phyloP scores from a whole-genome alignment of 352 stramenopile genomes.

The Poterioochromonas sp. region DNA sequence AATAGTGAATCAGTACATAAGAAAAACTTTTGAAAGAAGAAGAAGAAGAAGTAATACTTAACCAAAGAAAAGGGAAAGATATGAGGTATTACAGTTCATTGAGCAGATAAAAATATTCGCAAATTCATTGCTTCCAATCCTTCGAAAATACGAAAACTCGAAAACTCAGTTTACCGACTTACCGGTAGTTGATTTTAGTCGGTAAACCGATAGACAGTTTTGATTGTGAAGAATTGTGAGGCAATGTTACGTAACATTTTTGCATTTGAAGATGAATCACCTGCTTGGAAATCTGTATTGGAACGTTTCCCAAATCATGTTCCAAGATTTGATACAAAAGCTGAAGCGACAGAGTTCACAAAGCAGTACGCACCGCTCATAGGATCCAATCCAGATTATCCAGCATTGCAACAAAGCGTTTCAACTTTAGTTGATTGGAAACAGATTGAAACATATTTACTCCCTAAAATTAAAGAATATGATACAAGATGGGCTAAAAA shows the following conservation, averaged over 20 bases:
- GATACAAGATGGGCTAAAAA: slow-evolving; percentile 34
- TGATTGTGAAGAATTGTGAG: no score
- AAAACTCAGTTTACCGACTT: no score
- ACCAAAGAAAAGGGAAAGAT: no score
- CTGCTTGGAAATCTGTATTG: slow-evolving; percentile 62
- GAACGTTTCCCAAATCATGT: slow-evolving; percentile 57
- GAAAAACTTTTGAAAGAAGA: no score
- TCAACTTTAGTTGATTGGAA: slow-evolving; percentile 78
- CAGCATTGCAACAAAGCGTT: slow-evolving; percentile 77
- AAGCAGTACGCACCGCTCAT: slow-evolving; percentile 52
- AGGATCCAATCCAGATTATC: slow-evolving; percentile 76
- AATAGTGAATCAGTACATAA: no score
- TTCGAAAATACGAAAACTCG: no score
- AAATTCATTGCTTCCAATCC: no score
- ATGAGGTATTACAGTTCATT: no score
- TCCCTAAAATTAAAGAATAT: slow-evolving; percentile 42
- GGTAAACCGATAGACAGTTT: no score
- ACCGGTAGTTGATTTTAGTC: no score
- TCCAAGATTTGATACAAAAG: slow-evolving; percentile 71
- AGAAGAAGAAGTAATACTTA: no score
- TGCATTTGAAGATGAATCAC: slow-evolving; percentile 70
- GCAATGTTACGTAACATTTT: slow-evolving; percentile 70
- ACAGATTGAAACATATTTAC: slow-evolving; percentile 51
- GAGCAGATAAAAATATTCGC: no score
- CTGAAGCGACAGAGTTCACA: slow-evolving; percentile 74